Base-by-base conservation (phyloP, 805 yeast genomes). In the Wickerhamomyces canadensis region DNA sequence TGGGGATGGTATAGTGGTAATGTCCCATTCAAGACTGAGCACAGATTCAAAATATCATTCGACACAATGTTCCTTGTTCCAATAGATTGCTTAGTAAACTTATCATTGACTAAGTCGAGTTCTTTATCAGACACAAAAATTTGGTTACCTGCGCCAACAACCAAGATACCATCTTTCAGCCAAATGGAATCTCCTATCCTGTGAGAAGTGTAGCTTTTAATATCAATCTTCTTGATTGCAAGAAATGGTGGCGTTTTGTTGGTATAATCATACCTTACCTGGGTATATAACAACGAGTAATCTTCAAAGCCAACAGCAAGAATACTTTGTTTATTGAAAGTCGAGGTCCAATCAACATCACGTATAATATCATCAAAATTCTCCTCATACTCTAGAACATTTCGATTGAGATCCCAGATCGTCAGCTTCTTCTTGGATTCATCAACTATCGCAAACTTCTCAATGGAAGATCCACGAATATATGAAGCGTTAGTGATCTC, bases 1-100 rank as follows among this genome's bases (percentile, higher is more conserved):
- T 88, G 96, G 0, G 98, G 98, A 52, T 91, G 97, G 49, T 85
- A 89, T 1, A 87, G 62, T 0, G 97, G 96, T 13, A 91, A 58
- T 0, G 94, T 93, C 23, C 97, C 97, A 61, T 89, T 89, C 38
- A 89, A 61, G 5, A 88, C 80, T 13, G 85, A 65, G 34, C 82
- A 84, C 40, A 89, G 66, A 47, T 81, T 83, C 41, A 84, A 71
- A 3, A 89, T 72, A 52, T 60, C 68, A 51, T 67, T 67, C 2
- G 68, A 63, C 10, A 78, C 65, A 29, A 78, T 77, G 41, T 67
- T 72, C 42, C 80, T 64, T 1, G 84, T 66, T 0, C 83, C 82
- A 33, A 81, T 67, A 1, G 81, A 73, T 38, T 65, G 61, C 23
- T 66, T 62, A 4, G 82, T 73, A 33, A 73, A 63, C 13, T 62